Evolutionary conservation across 73 alveolate genomes (phyloP), one percentile per base, ranked within the genome.

Genomic region (Symbiodinium natans): DNA sequence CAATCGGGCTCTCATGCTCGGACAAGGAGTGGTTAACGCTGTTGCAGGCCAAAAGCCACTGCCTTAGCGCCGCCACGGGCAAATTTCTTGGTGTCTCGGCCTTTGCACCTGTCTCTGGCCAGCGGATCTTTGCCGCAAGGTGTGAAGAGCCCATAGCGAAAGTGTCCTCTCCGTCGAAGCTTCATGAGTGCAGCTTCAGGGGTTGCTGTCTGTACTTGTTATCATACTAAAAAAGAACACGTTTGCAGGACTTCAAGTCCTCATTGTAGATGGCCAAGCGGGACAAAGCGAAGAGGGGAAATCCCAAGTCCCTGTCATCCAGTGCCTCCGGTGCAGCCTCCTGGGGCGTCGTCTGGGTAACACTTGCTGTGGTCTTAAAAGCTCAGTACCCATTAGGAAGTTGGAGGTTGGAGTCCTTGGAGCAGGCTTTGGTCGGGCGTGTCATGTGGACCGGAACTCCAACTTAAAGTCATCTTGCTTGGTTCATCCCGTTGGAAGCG

Each of bases 1-100:
- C 88, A 31, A 90, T 73, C 80, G 74, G 29, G 41, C n/a, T 31
- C 11, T 34, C 43, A 42, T 46, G 80, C 40, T 92, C 84, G 9
- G 43, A 43, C 84, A 92, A 31, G 83, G 98, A 43, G 41, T 92
- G 98, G 43, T 40, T 38, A 34, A 92, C 25, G 68, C 98, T 92
- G 92, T 92, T 92, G 92, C 98, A 43, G 11, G 98, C 98, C 40
- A 92, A 86, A 54, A 92, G 92, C 98, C 98, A 92, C 73, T 92
- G 98, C 33, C 98, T 52, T 33, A 92, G 7, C 2, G 71, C 98
- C 21, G 48, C 86, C 31, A 48, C 86, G n/a, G 86, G 86, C 21
- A 75, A 29, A 29, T 36, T 15, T 33, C 86, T 33, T 11, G 11
- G 31, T 7, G 82, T 27, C 82, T 29, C 15, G 82, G 6, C 59